phyloP scores from a whole-genome alignment of 2,329 filamentous ascomycete genomes.

The Rutstroemia sp. region DNA sequence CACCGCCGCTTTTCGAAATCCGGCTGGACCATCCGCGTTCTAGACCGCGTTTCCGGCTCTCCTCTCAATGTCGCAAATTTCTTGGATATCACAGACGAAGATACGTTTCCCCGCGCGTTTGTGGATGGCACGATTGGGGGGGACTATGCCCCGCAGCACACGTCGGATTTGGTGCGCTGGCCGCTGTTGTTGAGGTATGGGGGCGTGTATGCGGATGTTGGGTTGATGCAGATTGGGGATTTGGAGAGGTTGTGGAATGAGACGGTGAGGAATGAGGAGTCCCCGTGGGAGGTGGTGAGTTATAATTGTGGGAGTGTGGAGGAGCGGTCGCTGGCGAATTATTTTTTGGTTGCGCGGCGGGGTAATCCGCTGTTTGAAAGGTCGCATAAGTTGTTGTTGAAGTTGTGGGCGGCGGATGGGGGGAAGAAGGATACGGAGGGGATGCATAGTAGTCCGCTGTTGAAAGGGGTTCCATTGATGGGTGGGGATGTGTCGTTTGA shows the following conservation, averaged over 20 bases:
- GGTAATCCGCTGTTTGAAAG: constrained; percentile 42
- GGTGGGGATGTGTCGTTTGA: constrained; percentile 17
- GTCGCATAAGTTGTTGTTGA: constrained; percentile 42
- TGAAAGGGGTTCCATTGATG: constrained; percentile 38
- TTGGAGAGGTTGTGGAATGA: constrained; percentile 44
- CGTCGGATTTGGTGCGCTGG: constrained; percentile 50
- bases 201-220: constrained; percentile 51
- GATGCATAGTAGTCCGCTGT: constrained; percentile 40
- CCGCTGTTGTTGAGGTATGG: constrained; percentile 50
- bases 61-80: constrained; percentile 41
- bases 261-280: constrained; percentile 39
- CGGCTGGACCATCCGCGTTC: constrained; percentile 46
- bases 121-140: constrained; percentile 41
- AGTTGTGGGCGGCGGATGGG: constrained; percentile 39
- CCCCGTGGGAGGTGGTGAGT: constrained; percentile 40
- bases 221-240: constrained; percentile 49
- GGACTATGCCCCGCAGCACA: constrained; percentile 44
- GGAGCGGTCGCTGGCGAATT: constrained; percentile 38
- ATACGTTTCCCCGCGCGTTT: constrained; percentile 43
- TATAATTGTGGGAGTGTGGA: constrained; percentile 35
- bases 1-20: constrained; percentile 42
- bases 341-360: constrained; percentile 35
- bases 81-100: constrained; percentile 37
- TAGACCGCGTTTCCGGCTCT: constrained; percentile 39
- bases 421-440: constrained; percentile 43